Conservation (phyloP, 352 stramenopile species). For the Albugo laibachii region DNA sequence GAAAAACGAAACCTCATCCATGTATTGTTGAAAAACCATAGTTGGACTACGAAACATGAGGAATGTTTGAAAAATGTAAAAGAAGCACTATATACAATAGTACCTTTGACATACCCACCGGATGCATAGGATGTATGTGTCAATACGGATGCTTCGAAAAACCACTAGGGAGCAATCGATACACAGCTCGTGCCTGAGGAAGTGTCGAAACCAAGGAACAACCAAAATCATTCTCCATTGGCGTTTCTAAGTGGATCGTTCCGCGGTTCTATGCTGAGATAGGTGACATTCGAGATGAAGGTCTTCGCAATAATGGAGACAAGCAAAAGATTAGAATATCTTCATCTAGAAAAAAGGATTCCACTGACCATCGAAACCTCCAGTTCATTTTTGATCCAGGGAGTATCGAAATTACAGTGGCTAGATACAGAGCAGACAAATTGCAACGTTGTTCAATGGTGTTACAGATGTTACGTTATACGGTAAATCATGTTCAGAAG, state of each 20-base stretch:
- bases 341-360: constrained; percentile 6
- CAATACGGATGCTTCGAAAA: constrained; percentile 8
- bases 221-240: constrained; percentile 9
- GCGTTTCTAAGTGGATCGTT: constrained; percentile 9
- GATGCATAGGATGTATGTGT: constrained; percentile 5
- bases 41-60: constrained; percentile 4
- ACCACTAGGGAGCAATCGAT: constrained; percentile 7
- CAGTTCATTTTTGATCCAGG: constrained; percentile 12
- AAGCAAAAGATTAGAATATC: constrained; percentile 9
- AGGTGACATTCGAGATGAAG: constrained; percentile 11
- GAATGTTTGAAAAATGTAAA: constrained; percentile 3
- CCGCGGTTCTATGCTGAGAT: neutral
- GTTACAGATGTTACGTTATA: constrained; percentile 10
- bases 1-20: constrained; percentile 4
- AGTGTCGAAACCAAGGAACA: neutral
- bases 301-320: constrained; percentile 12
- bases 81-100: constrained; percentile 4
- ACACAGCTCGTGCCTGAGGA: constrained; percentile 6
- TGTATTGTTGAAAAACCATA: constrained; percentile 2
- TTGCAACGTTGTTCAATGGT: constrained; percentile 9
- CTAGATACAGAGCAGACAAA: constrained; percentile 13
- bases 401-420: neutral
- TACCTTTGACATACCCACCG: constrained; percentile 9
- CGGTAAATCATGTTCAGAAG: constrained; percentile 10
- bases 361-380: constrained; percentile 13